These are phyloP conservation scores for Mycosarcoma maydis DNA, from an alignment of 1,284 basidiomycete species.

Conservation along the genomic window DNA sequence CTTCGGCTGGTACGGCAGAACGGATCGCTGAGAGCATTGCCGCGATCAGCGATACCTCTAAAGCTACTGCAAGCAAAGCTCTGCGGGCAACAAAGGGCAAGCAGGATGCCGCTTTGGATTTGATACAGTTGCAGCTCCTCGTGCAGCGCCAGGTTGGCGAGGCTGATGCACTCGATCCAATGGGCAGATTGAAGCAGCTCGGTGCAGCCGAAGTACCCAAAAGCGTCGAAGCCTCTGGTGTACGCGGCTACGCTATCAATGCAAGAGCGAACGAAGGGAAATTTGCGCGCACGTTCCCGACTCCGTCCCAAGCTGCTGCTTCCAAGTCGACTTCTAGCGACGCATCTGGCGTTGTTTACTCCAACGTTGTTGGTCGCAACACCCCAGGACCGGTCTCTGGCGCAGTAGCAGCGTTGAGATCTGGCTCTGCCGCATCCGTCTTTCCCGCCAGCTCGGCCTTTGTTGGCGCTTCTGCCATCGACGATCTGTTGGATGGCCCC, in stretches of 20 bases:
- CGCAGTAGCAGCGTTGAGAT: conserved; percentile 32
- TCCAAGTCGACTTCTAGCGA: background rate
- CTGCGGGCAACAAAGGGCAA: conserved; percentile 57
- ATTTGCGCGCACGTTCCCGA: conserved; percentile 31
- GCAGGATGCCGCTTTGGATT: conserved; percentile 60
- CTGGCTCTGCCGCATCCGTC: conserved; percentile 40
- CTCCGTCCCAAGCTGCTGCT: conserved; percentile 31
- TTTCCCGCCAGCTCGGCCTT: conserved; percentile 49
- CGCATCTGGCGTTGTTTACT: conserved; percentile 16
- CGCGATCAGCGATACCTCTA: conserved; percentile 24
- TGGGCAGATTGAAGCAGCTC: conserved; percentile 28
- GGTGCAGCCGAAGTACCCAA: conserved; percentile 30
- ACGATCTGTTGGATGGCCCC: conserved; percentile 19
- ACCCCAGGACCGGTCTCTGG: conserved; percentile 16
- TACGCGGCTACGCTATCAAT: conserved; percentile 20
- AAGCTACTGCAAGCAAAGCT: conserved; percentile 25
- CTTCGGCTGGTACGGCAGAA: conserved; percentile 39
- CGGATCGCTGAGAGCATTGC: conserved; percentile 41
- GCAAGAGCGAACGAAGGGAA: conserved; percentile 15
- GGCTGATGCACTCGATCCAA: conserved; percentile 57
- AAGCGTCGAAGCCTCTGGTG: conserved; percentile 20
- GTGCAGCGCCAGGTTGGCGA: conserved; percentile 42
- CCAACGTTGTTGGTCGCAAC: conserved; percentile 33
- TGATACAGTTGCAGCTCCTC: conserved; percentile 52
- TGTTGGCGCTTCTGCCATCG: conserved; percentile 5